Evolutionary conservation across 73 alveolate genomes (phyloP).

Genomic region (Paramecium sexaurelia): DNA sequence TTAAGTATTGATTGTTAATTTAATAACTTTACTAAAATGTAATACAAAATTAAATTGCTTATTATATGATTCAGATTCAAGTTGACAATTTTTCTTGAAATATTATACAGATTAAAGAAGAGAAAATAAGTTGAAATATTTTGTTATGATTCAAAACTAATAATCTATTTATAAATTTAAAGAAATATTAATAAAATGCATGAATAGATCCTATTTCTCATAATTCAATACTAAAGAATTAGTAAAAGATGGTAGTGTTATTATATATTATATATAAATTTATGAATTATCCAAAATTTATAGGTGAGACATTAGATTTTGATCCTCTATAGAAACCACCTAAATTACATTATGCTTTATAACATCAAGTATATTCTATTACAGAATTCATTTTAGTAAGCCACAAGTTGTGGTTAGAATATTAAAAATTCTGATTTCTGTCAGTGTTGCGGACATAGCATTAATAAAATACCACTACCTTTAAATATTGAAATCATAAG

Average conservation of each 20-base stretch:
- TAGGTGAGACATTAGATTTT: neutral
- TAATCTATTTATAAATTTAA: neutral
- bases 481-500: neutral
- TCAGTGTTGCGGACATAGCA: neutral
- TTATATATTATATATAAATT: neutral
- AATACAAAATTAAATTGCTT: neutral
- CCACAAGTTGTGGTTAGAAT: conserved; percentile 15
- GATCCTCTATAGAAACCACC: neutral
- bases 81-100: too few species aligned
- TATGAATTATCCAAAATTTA: neutral
- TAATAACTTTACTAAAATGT: neutral
- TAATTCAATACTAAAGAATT: neutral
- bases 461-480: neutral
- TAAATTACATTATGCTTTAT: neutral
- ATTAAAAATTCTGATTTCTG: neutral
- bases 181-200: neutral
- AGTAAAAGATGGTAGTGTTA: neutral
- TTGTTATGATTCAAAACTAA: neutral
- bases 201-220: neutral
- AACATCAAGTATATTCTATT: neutral
- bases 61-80: neutral
- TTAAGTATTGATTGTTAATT: neutral
- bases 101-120: too few species aligned
- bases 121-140: too few species aligned
- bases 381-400: neutral